Percentiles rank a stretch among this genome's conserved stretches.
Conservation (phyloP, 768 basidiomycete genomes). For the Psilocybe sp. region DNA sequence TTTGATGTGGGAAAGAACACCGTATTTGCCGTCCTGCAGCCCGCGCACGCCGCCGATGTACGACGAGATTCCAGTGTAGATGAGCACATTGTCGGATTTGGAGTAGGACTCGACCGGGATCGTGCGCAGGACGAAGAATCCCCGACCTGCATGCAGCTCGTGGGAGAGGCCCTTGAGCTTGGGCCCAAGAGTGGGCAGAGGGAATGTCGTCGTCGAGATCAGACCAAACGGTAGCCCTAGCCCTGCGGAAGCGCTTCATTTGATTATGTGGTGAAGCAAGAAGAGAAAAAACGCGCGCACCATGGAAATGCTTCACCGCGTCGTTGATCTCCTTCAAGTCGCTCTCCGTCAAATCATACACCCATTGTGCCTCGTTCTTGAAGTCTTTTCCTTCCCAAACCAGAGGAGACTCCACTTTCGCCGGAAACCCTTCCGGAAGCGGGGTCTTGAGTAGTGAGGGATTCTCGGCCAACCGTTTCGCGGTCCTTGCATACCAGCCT, state of each 20-base stretch:
- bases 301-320: slow-evolving; percentile 30
- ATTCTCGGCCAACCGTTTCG: slow-evolving; percentile 30
- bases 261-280: neutral
- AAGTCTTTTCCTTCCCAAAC: slow-evolving; percentile 45
- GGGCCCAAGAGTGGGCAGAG: slow-evolving; percentile 38
- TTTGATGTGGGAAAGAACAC: slow-evolving; percentile 45
- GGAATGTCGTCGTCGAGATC: slow-evolving; percentile 36
- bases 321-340: slow-evolving; percentile 35
- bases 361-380: slow-evolving; percentile 37
- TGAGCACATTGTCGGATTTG: slow-evolving; percentile 34
- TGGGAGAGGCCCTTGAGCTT: slow-evolving; percentile 32
- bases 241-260: slow-evolving; percentile 11
- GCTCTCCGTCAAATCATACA: slow-evolving; percentile 26
- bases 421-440: slow-evolving; percentile 35
- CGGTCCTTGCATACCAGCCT: slow-evolving; percentile 37
- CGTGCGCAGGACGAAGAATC: slow-evolving; percentile 47
- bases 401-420: slow-evolving; percentile 30
- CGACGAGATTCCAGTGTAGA: slow-evolving; percentile 37
- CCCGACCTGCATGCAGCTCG: slow-evolving; percentile 42
- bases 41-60: slow-evolving; percentile 16
- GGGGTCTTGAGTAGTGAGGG: slow-evolving; percentile 25
- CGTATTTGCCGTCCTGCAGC: slow-evolving; percentile 23
- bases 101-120: slow-evolving; percentile 42
- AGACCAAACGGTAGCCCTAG: slow-evolving; percentile 25
- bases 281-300: slow-evolving; percentile 12